Evolutionary conservation across 768 basidiomycete species (phyloP), one percentile per base, ranked within the genome.

Genomic region (Phlegmacium glaucopus): DNA sequence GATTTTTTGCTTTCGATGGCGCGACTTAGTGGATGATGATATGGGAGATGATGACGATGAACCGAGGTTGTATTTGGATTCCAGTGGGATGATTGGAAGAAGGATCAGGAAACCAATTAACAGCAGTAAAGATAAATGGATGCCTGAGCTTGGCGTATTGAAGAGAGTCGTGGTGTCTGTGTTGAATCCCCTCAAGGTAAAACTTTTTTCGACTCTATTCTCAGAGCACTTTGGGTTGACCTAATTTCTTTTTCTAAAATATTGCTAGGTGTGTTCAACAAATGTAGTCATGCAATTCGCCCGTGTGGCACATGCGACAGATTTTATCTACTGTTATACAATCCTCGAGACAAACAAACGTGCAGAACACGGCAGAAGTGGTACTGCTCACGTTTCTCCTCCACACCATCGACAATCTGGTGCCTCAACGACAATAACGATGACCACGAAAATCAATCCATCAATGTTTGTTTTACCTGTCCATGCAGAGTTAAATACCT

Each of bases 1-100:
- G 53, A 92, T 99, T 53, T 99, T 99, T 65, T 98, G 96, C 65
- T 99, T 98, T 69, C 75, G 96, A 9, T 98, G 95, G 95, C 72
- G 90, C 50, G 96, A 98, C 54, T 69, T 98, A 29, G 63, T 80
- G 35, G 79, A 82, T 42, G 78, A 77, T 16, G 71, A 70, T 37
- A 79, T 77, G n/a, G 70, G 67, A n/a, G 75, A 79, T 11, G 86
- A 84, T 5, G 74, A 70, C 17, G 79, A 76, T 30, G 57, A 64
- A 45, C 42, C 60, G 12, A 52, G 51, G 18, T 39, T 42, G 34
- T 40, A 34, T 32, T 13, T 49, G 15, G 52, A 55, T 18, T 18
- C 12, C 41, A 22, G 25, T 42, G 39, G 44, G 29, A 29, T 27
- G 35, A 28, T 16, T 26, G 22, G 16, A 18, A 34, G n/a, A 35